Evolutionary conservation across 495 filamentous ascomycete genomes (phyloP), one percentile per base, ranked within the genome.

Genomic region (Acidiella bohemica): DNA sequence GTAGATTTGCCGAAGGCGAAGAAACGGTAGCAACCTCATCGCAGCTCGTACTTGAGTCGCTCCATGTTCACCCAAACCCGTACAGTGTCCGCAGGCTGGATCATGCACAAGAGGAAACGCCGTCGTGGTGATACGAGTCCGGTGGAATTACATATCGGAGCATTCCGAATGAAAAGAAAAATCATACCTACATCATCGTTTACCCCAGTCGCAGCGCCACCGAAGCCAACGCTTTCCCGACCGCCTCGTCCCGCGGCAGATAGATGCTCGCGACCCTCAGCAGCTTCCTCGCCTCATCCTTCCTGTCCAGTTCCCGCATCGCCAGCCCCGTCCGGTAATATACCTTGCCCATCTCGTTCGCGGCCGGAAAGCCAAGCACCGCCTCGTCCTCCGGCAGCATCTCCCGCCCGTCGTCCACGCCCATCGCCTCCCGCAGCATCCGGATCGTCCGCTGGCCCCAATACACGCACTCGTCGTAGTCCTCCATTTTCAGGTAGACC

Each of bases 401-500:
- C 6, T 41, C 42, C 6, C 19, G 23, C 9, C 35, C 22, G 17
- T 41, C 42, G 17, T 43, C 47, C n/a, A 33, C 28, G 19, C 43
- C 51, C 42, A 54, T 51, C 19, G 53, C 44, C 23, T 63, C 43
- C 8, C 64, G 56, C 46, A 71, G 60, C 26, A 66, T 47, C 22
- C 42, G 44, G 29, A 70, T 67, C 20, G 54, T 62, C 10, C 67
- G 53, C 57, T 63, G 62, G 36, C 67, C 67, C 67, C 67, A 71
- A 51, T 67, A 71, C 3, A 45, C 36, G 19, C 59, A 53, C 38
- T 68, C 62, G 3, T 52, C 52, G 34, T 45, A 67, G 5, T 67
- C 52, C 23, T 58, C 23, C 0, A 65, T 51, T 41, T 63, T 62
- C 19, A 68, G 37, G 33, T 64, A 67, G 0, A 50, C 55, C 12